Evolutionary conservation across 306 rosid species (phyloP).

Genomic region (Carpinus fangiana): DNA sequence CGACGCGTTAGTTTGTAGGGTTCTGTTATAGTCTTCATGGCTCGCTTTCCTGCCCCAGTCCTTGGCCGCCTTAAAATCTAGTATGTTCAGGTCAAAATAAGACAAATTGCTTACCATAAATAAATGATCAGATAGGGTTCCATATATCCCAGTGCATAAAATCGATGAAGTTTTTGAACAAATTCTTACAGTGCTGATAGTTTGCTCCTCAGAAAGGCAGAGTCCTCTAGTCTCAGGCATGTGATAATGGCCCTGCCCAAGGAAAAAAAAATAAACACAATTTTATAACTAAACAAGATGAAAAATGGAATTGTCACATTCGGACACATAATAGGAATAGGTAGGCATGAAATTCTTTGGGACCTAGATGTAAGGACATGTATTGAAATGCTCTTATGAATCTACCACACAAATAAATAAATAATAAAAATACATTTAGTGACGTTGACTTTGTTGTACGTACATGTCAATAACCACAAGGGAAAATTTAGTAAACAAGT

Average conservation of each 20-base stretch:
- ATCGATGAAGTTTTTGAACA: background rate
- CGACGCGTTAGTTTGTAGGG: constrained; percentile 65
- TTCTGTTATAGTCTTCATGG: constrained; percentile 41
- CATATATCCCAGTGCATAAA: background rate
- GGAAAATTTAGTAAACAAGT: background rate
- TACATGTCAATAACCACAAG: constrained; percentile 6
- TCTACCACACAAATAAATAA: background rate
- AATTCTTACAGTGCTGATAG: constrained; percentile 56
- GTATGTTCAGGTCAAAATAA: constrained; percentile 1
- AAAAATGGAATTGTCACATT: background rate
- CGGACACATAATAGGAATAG: background rate
- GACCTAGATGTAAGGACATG: background rate
- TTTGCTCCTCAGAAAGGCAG: constrained; percentile 73
- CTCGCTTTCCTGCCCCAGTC: constrained; percentile 49
- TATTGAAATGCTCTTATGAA: background rate
- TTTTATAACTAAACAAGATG: background rate
- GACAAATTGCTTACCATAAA: background rate
- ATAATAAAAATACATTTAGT: background rate
- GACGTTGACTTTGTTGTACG: constrained; percentile 9
- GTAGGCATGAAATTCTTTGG: background rate
- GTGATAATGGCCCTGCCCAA: constrained; percentile 56
- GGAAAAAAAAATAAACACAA: background rate
- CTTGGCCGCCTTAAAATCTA: constrained; percentile 54
- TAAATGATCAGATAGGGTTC: background rate
- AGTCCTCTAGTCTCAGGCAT: constrained; percentile 70